These are phyloP conservation scores for Linum usitatissimum DNA, from an alignment of 345 rosid species.

Conservation along the genomic window DNA sequence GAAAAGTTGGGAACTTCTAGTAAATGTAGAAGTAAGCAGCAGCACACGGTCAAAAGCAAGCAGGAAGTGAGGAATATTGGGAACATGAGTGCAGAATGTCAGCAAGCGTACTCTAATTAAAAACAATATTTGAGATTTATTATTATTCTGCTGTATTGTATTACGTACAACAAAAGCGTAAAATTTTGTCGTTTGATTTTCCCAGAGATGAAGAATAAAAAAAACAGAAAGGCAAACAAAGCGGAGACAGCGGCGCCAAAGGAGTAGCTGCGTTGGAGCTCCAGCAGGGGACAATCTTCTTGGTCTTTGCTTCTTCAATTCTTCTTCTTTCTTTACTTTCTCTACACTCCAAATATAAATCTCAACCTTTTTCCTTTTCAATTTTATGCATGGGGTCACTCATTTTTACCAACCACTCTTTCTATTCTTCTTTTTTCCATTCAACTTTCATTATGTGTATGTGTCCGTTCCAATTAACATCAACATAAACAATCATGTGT, in stretches of 20 bases:
- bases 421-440: neutral
- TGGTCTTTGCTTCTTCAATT: conserved; percentile 6
- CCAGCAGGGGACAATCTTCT: conserved; percentile 42
- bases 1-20: too few species aligned
- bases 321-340: neutral
- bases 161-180: neutral
- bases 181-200: neutral
- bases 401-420: neutral
- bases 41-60: conserved; percentile 8
- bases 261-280: conserved; percentile 43
- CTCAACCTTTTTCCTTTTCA: conserved; percentile 4
- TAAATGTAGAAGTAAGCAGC: too few species aligned
- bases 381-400: neutral
- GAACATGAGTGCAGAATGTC: conserved; percentile 50
- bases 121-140: too few species aligned
- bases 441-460: neutral
- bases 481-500: too few species aligned
- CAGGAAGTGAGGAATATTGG: conserved; percentile 19
- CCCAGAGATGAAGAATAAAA: too few species aligned
- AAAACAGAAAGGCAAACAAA: conserved; percentile 19
- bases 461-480: too few species aligned
- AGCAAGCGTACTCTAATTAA: conserved; percentile 23
- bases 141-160: neutral
- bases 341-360: conserved; percentile 16
- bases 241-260: conserved; percentile 67